Conservation (phyloP, 108 stramenopile species). For the Skeletonema costatum region DNA sequence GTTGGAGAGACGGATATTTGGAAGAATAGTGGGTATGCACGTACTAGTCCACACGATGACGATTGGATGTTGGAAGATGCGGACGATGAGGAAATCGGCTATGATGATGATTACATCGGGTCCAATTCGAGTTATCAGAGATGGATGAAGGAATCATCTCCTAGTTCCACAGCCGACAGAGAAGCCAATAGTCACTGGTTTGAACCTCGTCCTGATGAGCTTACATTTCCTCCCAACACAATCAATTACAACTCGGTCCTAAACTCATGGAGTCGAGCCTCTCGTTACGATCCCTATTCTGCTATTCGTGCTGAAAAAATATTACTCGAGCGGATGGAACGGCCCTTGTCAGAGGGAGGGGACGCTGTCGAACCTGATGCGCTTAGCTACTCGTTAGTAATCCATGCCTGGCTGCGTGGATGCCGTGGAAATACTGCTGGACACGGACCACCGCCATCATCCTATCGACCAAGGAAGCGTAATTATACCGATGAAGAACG, state of each 20-base stretch:
- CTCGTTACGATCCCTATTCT: constrained; percentile 37
- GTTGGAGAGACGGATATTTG: constrained; percentile 30
- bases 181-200: constrained; percentile 29
- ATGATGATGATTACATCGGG: constrained; percentile 6
- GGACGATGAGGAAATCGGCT: constrained; percentile 4
- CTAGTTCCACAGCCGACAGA: neutral
- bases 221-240: constrained; percentile 50
- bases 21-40: constrained; percentile 8
- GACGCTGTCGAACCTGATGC: constrained; percentile 75
- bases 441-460: neutral
- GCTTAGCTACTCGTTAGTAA: constrained; percentile 65
- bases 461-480: neutral
- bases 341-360: constrained; percentile 40
- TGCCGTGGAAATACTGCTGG: constrained; percentile 23
- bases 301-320: constrained; percentile 46
- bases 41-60: constrained; percentile 2
- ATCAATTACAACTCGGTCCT: constrained; percentile 52
- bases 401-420: constrained; percentile 64
- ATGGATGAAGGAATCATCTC: constrained; percentile 24
- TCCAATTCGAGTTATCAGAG: constrained; percentile 11
- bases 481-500: constrained; percentile 34
- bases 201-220: constrained; percentile 41
- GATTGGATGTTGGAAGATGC: constrained; percentile 11
- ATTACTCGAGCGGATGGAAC: constrained; percentile 47
- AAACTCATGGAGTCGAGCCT: constrained; percentile 49